Base-by-base conservation (phyloP, 441 rosid genomes). In the Jatropha podagrica region DNA sequence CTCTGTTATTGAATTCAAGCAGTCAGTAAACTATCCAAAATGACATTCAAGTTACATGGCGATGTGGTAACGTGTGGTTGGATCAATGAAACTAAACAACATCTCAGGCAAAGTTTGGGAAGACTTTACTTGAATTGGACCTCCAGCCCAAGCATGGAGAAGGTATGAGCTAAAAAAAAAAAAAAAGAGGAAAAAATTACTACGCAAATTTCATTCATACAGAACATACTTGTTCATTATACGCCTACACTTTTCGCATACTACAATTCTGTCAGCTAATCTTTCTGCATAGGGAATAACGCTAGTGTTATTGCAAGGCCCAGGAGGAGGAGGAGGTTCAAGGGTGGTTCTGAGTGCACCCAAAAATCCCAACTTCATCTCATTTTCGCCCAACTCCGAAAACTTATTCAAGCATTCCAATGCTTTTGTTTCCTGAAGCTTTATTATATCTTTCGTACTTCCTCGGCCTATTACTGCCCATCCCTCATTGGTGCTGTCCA, bases 401-500 rank as follows among this genome's bases (percentile, higher is more conserved):
- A 85, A 83, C 77, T 73, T 52, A 51, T 75, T 75, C 77, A 90
- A 80, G 81, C 86, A 85, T 70, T 83, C 83, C 68, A 73, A 63
- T 38, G 84, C 26, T 56, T 82, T 71, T 26, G 52, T 76, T 14
- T 91, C 92, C 75, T 55, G 83, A 59, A 82, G 82, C 69, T 60
- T 77, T 32, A 88, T 26, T 4, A 87, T 63, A 11, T 81, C 90
- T 20, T 81, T 66, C 4, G 84, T 67, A 9, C 78, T 70, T 52
- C 91, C 94, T 59, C 81, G 77, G 0, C 93, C 95, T 23, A 91
- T 69, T 6, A 89, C 66, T 0, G 89, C 88, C 97, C 98, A 94
- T 23, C 92, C 93, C 3, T 78, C 75, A 27, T 77, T 77, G 10
- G 65, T 27, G 73, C 77, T 81, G 63, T 90, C 85, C 8, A 92